These are phyloP conservation scores for Cryptosporidium sp. DNA, from an alignment of 169 alveolate genomes.

Conservation along the genomic window DNA sequence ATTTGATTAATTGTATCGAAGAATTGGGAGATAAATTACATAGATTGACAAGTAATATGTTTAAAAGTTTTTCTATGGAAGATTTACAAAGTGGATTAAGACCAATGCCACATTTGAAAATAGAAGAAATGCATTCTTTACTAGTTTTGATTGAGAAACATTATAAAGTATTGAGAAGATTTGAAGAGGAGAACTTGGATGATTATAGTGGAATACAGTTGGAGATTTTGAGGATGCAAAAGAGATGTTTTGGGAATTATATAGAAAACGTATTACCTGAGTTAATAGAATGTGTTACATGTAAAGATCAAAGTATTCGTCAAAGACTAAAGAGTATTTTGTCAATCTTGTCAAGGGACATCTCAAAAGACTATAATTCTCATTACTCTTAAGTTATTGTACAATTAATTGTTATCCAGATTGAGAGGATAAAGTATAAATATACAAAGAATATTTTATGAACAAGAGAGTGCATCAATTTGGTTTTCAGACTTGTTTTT, in stretches of 20 bases:
- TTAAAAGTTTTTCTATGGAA: constrained; percentile 43
- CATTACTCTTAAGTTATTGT: background rate
- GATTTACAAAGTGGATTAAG: constrained; percentile 72
- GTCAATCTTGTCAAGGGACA: background rate
- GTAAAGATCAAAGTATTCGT: constrained; percentile 60
- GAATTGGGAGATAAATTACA: constrained; percentile 11
- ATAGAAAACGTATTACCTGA: constrained; percentile 16
- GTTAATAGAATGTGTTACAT: constrained; percentile 45
- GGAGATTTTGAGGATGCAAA: background rate
- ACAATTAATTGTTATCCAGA: no score
- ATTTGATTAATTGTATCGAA: background rate
- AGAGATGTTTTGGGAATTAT: background rate
- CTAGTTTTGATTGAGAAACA: constrained; percentile 1
- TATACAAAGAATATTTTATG: no score
- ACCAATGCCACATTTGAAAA: constrained; percentile 49
- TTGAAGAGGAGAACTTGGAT: background rate
- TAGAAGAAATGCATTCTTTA: constrained; percentile 29
- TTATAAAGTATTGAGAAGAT: background rate
- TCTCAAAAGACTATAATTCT: background rate
- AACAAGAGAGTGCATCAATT: background rate
- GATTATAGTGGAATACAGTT: background rate
- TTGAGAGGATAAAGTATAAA: no score
- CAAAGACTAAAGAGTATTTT: constrained; percentile 24
- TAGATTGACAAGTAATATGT: constrained; percentile 10
- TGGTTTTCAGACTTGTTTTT: background rate